These are phyloP conservation scores for Tremella yokohamensis DNA, from an alignment of 768 basidiomycete species.

Conservation along the genomic window DNA sequence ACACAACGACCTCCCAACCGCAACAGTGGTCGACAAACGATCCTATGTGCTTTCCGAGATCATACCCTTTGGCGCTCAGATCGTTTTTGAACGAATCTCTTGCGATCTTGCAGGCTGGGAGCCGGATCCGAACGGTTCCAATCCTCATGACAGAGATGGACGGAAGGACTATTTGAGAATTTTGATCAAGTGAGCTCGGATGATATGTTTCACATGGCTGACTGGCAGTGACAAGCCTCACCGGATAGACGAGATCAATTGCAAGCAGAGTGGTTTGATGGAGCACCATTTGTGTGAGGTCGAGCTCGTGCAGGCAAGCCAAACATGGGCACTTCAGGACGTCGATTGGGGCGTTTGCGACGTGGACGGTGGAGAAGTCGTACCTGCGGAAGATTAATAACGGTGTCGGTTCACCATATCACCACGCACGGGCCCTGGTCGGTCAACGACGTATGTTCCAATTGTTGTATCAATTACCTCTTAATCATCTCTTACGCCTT, in stretches of 20 bases:
- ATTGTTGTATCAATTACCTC: no score
- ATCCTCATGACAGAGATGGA: constrained; percentile 25
- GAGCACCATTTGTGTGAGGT: constrained; percentile 64
- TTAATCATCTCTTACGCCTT: no score
- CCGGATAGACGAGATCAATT: constrained; percentile 32
- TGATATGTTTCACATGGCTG: constrained; percentile 30
- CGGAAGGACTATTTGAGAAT: constrained; percentile 62
- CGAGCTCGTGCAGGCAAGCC: constrained; percentile 65
- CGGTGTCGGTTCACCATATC: no score
- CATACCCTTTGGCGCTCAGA: constrained; percentile 70
- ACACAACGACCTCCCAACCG: constrained; percentile 27
- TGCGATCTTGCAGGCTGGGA: constrained; percentile 52
- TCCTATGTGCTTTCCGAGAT: constrained; percentile 51
- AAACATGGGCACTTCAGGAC: constrained; percentile 63
- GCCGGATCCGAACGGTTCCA: constrained; percentile 37
- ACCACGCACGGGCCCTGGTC: no score
- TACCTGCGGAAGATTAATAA: no score
- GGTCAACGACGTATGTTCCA: no score
- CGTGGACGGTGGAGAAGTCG: not conserved
- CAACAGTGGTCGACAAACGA: constrained; percentile 21
- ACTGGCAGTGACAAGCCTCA: constrained; percentile 47
- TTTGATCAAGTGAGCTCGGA: constrained; percentile 59
- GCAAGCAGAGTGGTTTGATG: constrained; percentile 38
- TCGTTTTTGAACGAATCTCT: constrained; percentile 65
- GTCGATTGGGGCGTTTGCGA: constrained; percentile 61